Percentiles rank a stretch among this genome's conserved stretches.
These are phyloP conservation scores for Martiniozyma abietophila DNA, from an alignment of 805 yeast species.

Conservation along the genomic window DNA sequence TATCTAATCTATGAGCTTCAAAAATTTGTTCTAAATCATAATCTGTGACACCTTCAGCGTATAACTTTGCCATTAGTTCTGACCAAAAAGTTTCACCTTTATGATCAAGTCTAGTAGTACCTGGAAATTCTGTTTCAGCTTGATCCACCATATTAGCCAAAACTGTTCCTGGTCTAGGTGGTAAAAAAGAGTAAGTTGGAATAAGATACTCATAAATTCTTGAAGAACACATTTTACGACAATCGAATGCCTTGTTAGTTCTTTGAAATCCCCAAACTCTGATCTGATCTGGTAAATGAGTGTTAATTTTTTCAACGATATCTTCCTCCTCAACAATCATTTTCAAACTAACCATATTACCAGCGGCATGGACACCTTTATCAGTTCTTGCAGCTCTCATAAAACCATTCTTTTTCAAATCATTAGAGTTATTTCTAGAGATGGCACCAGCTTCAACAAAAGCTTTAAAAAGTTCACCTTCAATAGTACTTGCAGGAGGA, in stretches of 20 bases:
- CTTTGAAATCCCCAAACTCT: conserved; percentile 90
- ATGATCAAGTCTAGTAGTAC: conserved; percentile 46
- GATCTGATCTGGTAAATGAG: conserved; percentile 71
- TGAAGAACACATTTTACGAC: conserved; percentile 93
- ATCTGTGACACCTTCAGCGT: conserved; percentile 31
- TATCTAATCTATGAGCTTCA: conserved; percentile 29
- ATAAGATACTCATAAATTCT: conserved; percentile 88
- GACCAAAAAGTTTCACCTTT: conserved; percentile 78
- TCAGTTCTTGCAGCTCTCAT: conserved; percentile 86
- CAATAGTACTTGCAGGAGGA: conserved; percentile 83
- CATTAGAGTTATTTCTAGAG: conserved; percentile 77
- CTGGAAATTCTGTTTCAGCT: conserved; percentile 47
- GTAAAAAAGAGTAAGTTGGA: conserved; percentile 84
- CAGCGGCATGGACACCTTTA: conserved; percentile 97
- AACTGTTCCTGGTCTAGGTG: conserved; percentile 74
- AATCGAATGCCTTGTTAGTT: conserved; percentile 84
- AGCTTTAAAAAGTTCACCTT: conserved; percentile 79
- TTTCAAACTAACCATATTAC: conserved; percentile 79
- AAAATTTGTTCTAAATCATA: conserved; percentile 30
- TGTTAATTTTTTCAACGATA: conserved; percentile 64
- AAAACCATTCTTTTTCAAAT: conserved; percentile 79
- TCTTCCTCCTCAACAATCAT: conserved; percentile 77
- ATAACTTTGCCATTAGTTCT: conserved; percentile 31
- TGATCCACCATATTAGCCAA: conserved; percentile 51
- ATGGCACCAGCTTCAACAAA: conserved; percentile 82